Percentiles rank a stretch among this genome's conserved stretches.
These are phyloP conservation scores for Syzygium aromaticum DNA, from an alignment of 345 rosid genomes.

Conservation along the genomic window DNA sequence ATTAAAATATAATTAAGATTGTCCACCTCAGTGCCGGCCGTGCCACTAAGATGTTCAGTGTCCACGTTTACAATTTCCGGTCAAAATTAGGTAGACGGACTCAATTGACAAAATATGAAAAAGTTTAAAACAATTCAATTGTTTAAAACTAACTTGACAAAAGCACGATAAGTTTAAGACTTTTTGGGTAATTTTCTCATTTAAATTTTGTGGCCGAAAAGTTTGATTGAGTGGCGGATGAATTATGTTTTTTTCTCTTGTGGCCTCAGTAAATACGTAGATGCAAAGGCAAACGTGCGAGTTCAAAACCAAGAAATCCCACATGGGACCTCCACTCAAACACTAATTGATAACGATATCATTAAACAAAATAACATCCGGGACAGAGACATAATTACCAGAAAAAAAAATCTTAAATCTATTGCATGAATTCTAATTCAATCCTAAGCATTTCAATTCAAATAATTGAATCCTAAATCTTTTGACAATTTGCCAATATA, in stretches of 20 bases:
- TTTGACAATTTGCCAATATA: background rate
- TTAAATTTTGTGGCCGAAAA: background rate
- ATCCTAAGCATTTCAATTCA: background rate
- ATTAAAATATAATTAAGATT: no score
- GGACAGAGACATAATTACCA: background rate
- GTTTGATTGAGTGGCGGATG: background rate
- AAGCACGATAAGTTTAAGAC: no score
- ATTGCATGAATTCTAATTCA: no score
- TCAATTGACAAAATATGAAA: no score
- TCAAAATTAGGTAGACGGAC: no score
- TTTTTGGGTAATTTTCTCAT: background rate
- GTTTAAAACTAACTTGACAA: no score
- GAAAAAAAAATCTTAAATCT: no score
- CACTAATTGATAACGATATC: background rate
- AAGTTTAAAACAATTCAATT: no score
- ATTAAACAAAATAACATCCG: no score
- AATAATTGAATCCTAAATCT: background rate
- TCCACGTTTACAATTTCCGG: no score
- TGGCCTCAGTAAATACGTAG: background rate
- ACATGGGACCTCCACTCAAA: background rate
- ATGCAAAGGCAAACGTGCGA: background rate
- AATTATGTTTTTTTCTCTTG: background rate
- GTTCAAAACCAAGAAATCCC: background rate
- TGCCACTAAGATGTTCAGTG: no score
- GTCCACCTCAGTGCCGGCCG: no score